Conservation (phyloP, 768 basidiomycete species). For the Tricholoma terreum region DNA sequence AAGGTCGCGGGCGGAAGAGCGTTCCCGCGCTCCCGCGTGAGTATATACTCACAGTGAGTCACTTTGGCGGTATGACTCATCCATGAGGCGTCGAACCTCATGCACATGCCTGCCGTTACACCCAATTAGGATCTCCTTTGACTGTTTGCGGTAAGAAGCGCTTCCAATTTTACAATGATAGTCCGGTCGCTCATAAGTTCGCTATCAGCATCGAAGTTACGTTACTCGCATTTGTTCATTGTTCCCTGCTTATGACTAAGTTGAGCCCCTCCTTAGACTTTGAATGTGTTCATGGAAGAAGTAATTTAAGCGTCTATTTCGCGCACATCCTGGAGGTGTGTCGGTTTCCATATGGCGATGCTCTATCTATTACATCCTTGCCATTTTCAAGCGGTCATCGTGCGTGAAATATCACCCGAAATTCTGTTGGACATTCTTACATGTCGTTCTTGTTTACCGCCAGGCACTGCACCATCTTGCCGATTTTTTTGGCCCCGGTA, state of each 20-base stretch:
- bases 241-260: constrained; percentile 6
- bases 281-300: neutral
- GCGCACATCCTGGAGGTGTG: neutral
- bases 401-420: neutral
- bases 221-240: constrained; percentile 1
- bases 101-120: neutral
- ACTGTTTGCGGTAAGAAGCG: constrained; percentile 12
- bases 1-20: neutral
- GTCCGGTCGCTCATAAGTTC: neutral
- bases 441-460: neutral
- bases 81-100: neutral
- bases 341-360: neutral
- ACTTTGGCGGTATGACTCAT: constrained; percentile 15
- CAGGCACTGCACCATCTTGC: neutral
- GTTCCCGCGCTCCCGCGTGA: constrained; percentile 22
- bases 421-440: neutral
- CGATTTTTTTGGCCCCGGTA: neutral
- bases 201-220: neutral
- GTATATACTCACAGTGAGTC: constrained; percentile 14
- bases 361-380: neutral
- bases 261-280: neutral
- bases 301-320: neutral
- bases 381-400: neutral
- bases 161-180: neutral
- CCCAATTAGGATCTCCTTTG: neutral